Evolutionary conservation across 352 stramenopile species (phyloP), one percentile per base, ranked within the genome.

Genomic region (Phytophthora nicotianae): DNA sequence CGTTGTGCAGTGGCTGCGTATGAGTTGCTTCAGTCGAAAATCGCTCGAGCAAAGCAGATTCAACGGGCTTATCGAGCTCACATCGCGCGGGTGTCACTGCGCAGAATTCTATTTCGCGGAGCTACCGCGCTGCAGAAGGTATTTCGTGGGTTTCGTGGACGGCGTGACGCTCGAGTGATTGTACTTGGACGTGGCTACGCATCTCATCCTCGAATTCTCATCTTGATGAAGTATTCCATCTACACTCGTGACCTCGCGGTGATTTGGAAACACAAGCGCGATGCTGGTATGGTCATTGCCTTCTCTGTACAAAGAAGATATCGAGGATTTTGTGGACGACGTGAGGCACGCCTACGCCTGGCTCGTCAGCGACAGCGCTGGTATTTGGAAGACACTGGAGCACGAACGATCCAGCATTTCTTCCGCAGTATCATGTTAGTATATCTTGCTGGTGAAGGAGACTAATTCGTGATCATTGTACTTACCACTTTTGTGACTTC

Each of bases 401-500:
- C 85, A 11, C 72, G 83, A 4, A 33, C 27, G 1, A 64, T 92
- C 21, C 85, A 92, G 65, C 85, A 89, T 57, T 91, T 92, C 60
- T 92, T 92, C 50, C 83, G 81, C 37, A 85, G 78, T 50, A 78
- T 90, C 43, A 59, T 91, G 82, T 93, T 74, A 57, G 81, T 85
- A 7, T 13, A 60, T 1, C 32, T 1, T 43, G 7, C 17, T 42
- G 13, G 0, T 35, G 9, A 35, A 35, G 24, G 8, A 40, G 13
- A 56, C 16, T 9, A 0, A 13, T 48, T 52, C 27, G 19, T 29
- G 20, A 24, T 9, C 9, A 45, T 9, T 37, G 20, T 43, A n/a
- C 26, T 58, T 13, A 52, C n/a, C 24, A 29, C 47, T 20, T 41
- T 64, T 50, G 32, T 38, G 16, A 26, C 21, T 53, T 64, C 27